Base-by-base conservation (phyloP, 495 filamentous ascomycete genomes). In the Venustampulla echinocandica region DNA sequence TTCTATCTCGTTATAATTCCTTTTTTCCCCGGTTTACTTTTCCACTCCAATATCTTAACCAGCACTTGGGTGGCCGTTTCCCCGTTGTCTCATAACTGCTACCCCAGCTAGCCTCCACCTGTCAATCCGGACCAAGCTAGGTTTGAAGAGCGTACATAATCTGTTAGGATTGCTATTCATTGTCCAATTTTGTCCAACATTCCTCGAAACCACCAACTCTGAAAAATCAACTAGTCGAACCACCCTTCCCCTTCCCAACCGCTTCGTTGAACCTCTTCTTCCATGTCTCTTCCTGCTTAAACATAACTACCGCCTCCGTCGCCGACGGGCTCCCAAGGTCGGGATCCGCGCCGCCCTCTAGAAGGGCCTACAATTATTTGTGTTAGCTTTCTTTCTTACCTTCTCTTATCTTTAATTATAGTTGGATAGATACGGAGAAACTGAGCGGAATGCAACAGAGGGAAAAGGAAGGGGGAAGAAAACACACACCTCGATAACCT, bases 201-300 rank as follows among this genome's bases (percentile, higher is more conserved):
- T n/a, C n/a, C n/a, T n/a, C n/a, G n/a, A n/a, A n/a, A n/a, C n/a
- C n/a, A n/a, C n/a, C n/a, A n/a, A n/a, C n/a, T n/a, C n/a, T n/a
- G n/a, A n/a, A n/a, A n/a, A n/a, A n/a, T n/a, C n/a, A n/a, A n/a
- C n/a, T n/a, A n/a, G n/a, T n/a, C n/a, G n/a, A n/a, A n/a, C n/a
- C n/a, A n/a, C n/a, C n/a, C n/a, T 63, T 67, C n/a, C 68, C 70
- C 44, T 58, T 62, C 22, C 68, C 70, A 5, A 63, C 61, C 9
- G 69, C 67, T 23, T 44, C 56, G 34, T 69, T 64, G 47, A 76
- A 75, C 49, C 62, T 69, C 42, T 40, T 54, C 49, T 57, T 66
- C 72, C 64, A 75, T 56, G 61, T 65, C 34, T 70, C 70, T 42
- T 70, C 61, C 47, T 69, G 71, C 41, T 67, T 67, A 44, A 78